phyloP scores from a whole-genome alignment of 2,329 filamentous ascomycete genomes.

The Pseudopithomyces chartarum region DNA sequence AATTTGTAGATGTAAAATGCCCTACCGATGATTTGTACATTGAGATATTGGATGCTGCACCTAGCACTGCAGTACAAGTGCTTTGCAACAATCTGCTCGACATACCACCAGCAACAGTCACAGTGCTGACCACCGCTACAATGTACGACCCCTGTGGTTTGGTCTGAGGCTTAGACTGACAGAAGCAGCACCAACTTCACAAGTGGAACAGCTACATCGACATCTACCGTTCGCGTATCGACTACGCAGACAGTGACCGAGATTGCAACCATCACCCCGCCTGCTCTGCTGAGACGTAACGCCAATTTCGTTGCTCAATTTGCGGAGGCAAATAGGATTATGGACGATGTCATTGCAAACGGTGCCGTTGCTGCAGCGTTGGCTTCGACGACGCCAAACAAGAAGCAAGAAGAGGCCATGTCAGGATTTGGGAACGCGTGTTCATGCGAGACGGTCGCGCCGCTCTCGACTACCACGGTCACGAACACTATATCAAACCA shows the following conservation, averaged over 20 bases:
- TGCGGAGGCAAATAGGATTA: slow-evolving; percentile 25
- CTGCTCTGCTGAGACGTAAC: slow-evolving; percentile 18
- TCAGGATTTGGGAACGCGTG: slow-evolving; percentile 35
- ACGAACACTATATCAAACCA: slow-evolving; percentile 28
- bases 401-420: slow-evolving; percentile 22
- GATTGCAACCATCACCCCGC: slow-evolving; percentile 25
- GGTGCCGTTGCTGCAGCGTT: slow-evolving; percentile 15
- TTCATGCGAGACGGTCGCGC: slow-evolving; percentile 33
- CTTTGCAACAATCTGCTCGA: slow-evolving; percentile 38
- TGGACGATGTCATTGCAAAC: slow-evolving; percentile 26
- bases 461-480: slow-evolving; percentile 33
- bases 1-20: slow-evolving; percentile 13
- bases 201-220: slow-evolving; percentile 21
- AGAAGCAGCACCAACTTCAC: slow-evolving; percentile 26
- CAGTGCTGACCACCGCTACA: slow-evolving; percentile 27
- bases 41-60: slow-evolving; percentile 21
- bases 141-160: slow-evolving; percentile 22
- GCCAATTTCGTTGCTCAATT: slow-evolving; percentile 21
- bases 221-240: slow-evolving; percentile 20
- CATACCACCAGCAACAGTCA: slow-evolving; percentile 27
- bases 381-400: slow-evolving; percentile 15
- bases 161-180: slow-evolving; percentile 10
- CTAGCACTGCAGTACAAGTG: slow-evolving; percentile 14
- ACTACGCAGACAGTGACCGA: slow-evolving; percentile 28
- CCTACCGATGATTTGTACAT: slow-evolving; percentile 21